Evolutionary conservation across 2,329 filamentous ascomycete genomes (phyloP), one percentile per base, ranked within the genome.

Genomic region (Fusarium verticillioides): DNA sequence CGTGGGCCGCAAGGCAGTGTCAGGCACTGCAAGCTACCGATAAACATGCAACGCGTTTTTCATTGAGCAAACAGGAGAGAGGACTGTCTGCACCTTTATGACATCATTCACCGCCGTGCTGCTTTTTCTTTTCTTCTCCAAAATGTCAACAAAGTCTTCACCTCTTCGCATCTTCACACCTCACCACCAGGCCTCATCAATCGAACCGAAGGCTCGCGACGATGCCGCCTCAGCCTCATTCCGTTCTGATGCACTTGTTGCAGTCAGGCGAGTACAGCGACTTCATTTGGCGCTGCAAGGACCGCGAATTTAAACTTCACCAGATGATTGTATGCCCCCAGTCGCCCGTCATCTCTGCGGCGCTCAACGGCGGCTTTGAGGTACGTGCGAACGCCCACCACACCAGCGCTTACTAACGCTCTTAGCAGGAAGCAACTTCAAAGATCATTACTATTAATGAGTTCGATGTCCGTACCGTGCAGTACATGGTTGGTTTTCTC

Each of bases 51-150:
- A 7, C 7, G 5, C 15, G 5, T 54, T 28, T 13, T 3, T 15
- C 5, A 18, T 0, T 4, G 8, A n/a, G 8, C 1, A 6, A 28
- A 1, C 1, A 1, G 5, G 9, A 13, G 7, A 5, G 5, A n/a
- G 13, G 10, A 2, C 8, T 28, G 4, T 10, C 23, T 4, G 7
- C 34, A 0, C 12, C 2, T 13, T 7, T 7, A 12, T 54, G 26
- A 54, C 7, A 30, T 54, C 23, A 52, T 36, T 26, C 4, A 52
- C 16, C 2, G 16, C n/a, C 13, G 13, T 7, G 13, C 9, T 9
- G 10, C 7, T 21, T 3, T 4, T 12, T 28, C 28, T 9, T 9
- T n/a, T 9, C 5, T 18, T n/a, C 8, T 40, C 7, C 15, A 10
- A 18, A 9, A 16, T 12, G 5, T 3, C 23, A 53, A 39, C 23